These are phyloP conservation scores for Metschnikowia arizonensis DNA, from an alignment of 805 yeast species.

Conservation along the genomic window DNA sequence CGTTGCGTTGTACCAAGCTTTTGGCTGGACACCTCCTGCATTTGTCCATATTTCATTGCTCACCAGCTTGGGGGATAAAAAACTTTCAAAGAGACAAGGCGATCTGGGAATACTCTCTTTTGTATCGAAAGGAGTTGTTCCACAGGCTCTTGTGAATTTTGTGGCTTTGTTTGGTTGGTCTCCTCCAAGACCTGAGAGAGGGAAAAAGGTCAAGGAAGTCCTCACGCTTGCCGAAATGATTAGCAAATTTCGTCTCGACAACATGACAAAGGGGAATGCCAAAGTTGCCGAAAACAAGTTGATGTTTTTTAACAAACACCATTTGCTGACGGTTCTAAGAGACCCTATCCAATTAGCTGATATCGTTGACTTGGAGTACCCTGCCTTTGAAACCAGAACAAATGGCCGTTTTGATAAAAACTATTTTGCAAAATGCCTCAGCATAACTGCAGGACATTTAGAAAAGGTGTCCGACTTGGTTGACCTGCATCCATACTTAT, in stretches of 20 bases:
- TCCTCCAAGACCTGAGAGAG: constrained; percentile 54
- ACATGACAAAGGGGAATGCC: constrained; percentile 88
- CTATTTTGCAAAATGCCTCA: constrained; percentile 39
- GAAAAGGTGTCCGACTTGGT: constrained; percentile 51
- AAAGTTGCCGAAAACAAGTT: constrained; percentile 81
- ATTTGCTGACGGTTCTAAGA: constrained; percentile 44
- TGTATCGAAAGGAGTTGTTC: constrained; percentile 60
- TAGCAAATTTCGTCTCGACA: constrained; percentile 55
- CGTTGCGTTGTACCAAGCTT: constrained; percentile 76
- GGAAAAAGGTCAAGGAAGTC: constrained; percentile 49
- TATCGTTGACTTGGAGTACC: constrained; percentile 32
- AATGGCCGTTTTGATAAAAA: constrained; percentile 20
- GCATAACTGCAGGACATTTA: constrained; percentile 46
- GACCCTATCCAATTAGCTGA: constrained; percentile 33
- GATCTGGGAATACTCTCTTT: constrained; percentile 68
- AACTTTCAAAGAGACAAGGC: constrained; percentile 81
- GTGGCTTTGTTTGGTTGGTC: constrained; percentile 95
- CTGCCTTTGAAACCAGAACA: constrained; percentile 16
- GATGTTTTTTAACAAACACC: constrained; percentile 70
- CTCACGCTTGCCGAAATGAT: constrained; percentile 50
- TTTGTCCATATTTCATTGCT: constrained; percentile 88
- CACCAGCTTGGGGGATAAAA: constrained; percentile 68
- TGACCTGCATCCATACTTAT: constrained; percentile 46
- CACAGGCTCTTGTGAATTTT: constrained; percentile 85
- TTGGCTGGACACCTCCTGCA: constrained; percentile 79